These are phyloP conservation scores for Eucalyptus tenuipes DNA, from an alignment of 345 rosid genomes.

Conservation along the genomic window DNA sequence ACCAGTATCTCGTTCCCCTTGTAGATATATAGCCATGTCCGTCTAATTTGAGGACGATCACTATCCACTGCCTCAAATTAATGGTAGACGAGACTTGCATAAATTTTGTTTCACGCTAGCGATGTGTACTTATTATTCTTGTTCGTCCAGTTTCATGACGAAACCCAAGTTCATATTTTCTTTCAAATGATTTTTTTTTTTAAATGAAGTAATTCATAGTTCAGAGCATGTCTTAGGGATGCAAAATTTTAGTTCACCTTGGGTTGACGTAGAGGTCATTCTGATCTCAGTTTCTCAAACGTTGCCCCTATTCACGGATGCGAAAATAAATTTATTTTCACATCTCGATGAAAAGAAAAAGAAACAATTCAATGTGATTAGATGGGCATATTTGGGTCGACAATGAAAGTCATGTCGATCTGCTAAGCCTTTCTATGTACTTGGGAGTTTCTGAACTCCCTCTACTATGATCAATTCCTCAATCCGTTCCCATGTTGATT, in stretches of 20 bases:
- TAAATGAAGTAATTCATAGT: not conserved
- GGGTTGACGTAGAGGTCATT: not conserved
- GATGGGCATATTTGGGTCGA: not conserved
- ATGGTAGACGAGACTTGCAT: not conserved
- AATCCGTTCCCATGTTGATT: no score
- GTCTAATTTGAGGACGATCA: not conserved
- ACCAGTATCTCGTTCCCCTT: not conserved
- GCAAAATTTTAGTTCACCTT: not conserved
- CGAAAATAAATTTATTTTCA: no score
- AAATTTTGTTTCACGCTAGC: not conserved
- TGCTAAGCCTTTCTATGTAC: not conserved
- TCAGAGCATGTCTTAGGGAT: not conserved
- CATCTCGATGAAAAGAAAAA: not conserved
- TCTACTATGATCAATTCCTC: no score
- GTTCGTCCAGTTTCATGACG: not conserved
- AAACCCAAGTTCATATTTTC: not conserved
- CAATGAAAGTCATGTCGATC: not conserved
- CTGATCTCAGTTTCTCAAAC: not conserved
- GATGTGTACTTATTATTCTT: not conserved
- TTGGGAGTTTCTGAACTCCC: not conserved
- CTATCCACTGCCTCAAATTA: not conserved
- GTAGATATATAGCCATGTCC: not conserved
- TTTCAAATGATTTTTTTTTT: not conserved
- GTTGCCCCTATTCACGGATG: not conserved
- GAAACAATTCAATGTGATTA: not conserved